These are phyloP conservation scores for Mycena capillaripes DNA, from an alignment of 768 basidiomycete species.

Conservation along the genomic window DNA sequence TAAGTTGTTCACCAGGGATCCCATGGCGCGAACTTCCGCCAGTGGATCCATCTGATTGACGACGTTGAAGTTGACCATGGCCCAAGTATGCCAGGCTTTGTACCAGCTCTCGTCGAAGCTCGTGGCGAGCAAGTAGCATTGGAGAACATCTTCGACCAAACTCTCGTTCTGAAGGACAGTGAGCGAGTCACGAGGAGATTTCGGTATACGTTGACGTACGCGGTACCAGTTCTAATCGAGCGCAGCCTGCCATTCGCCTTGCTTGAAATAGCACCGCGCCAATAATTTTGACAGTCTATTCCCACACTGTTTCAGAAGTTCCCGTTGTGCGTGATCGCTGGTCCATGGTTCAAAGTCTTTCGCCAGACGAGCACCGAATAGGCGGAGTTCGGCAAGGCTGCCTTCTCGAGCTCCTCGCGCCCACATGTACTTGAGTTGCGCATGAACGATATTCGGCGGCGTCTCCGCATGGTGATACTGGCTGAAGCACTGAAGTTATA, in stretches of 20 bases:
- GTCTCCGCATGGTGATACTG: conserved; percentile 77
- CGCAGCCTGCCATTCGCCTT: conserved; percentile 94
- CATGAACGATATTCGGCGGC: conserved; percentile 96
- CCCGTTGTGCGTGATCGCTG: conserved; percentile 64
- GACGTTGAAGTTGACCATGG: conserved; percentile 95
- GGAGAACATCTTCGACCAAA: conserved; percentile 87
- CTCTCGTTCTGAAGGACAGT: no score
- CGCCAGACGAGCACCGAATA: conserved; percentile 84
- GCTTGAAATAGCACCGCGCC: conserved; percentile 96
- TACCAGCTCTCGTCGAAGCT: conserved; percentile 95
- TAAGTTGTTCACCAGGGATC: conserved; percentile 76
- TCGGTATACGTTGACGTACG: conserved; percentile 58
- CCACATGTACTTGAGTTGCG: conserved; percentile 97
- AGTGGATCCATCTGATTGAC: conserved; percentile 85
- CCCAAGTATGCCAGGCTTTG: conserved; percentile 99
- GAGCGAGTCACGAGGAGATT: no score
- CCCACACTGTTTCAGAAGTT: conserved; percentile 72
- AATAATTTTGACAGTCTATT: conserved; percentile 83
- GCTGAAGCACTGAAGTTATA: conserved; percentile 60
- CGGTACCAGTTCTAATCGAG: conserved; percentile 83
- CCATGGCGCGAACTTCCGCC: conserved; percentile 64
- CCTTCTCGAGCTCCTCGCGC: conserved; percentile 85
- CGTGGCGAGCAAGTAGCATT: conserved; percentile 88
- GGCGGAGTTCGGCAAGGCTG: conserved; percentile 84
- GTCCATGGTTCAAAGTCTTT: conserved; percentile 81